These are phyloP conservation scores for Phialophora tarda DNA, from an alignment of 2,329 filamentous ascomycete species.

Conservation along the genomic window DNA sequence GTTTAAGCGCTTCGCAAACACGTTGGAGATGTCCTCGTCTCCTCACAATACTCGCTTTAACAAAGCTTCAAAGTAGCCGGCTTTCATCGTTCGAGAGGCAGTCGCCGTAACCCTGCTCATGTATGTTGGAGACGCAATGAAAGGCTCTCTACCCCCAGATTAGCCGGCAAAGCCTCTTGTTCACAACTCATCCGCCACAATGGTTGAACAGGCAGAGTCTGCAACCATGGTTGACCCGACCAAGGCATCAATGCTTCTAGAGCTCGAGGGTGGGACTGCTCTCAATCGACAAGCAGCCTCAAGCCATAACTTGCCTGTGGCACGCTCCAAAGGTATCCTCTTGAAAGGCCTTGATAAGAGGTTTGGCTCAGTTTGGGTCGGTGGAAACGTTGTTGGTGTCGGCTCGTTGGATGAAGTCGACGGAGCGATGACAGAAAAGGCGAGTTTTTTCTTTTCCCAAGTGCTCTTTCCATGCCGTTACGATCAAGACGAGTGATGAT, in stretches of 20 bases:
- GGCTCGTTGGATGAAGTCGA: conserved; percentile 14
- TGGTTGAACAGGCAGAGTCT: not conserved
- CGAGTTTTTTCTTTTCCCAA: not conserved
- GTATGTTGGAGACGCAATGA: too few species aligned
- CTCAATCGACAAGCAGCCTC: not conserved
- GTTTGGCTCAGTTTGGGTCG: conserved; percentile 25
- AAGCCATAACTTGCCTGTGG: not conserved
- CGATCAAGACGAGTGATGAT: not conserved
- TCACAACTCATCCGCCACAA: not conserved
- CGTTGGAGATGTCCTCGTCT: not conserved
- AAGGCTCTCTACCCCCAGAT: too few species aligned
- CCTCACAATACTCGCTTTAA: not conserved
- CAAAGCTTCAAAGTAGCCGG: not conserved
- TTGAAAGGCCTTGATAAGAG: conserved; percentile 23
- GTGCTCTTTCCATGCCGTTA: not conserved
- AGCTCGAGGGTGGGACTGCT: conserved; percentile 11
- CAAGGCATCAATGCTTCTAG: conserved; percentile 31
- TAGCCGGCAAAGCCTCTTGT: not conserved
- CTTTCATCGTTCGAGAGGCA: not conserved
- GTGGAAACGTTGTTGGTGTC: conserved; percentile 31
- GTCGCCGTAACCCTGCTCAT: too few species aligned
- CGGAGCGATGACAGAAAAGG: conserved; percentile 18
- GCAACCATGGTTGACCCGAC: conserved; percentile 20
- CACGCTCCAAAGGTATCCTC: conserved; percentile 3
- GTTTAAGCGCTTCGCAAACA: too few species aligned